phyloP scores from a whole-genome alignment of 2,329 filamentous ascomycete genomes.

The Phaeoacremonium minimum region DNA sequence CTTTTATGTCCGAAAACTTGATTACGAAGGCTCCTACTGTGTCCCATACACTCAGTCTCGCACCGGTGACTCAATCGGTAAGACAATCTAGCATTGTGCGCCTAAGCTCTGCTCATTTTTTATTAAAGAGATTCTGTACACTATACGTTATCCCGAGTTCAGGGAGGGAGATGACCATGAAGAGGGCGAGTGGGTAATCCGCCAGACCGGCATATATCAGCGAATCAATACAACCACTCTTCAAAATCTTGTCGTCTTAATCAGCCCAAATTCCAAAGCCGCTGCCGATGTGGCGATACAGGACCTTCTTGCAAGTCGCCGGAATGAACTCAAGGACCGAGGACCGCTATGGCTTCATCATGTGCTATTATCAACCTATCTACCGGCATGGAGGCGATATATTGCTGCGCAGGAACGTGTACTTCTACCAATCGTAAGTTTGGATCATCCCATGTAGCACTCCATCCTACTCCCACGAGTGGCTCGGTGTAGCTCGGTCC shows the following conservation, averaged over 20 bases:
- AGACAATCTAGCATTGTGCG: slow-evolving; percentile 1
- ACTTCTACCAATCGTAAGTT: slow-evolving; percentile 17
- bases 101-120: background rate
- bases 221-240: slow-evolving; percentile 13
- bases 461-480: too few relatives aligned
- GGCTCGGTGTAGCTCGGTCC: too few relatives aligned
- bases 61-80: slow-evolving; percentile 14
- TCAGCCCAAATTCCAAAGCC: slow-evolving; percentile 19
- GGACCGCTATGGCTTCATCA: slow-evolving; percentile 15
- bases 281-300: slow-evolving; percentile 12
- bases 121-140: slow-evolving; percentile 17
- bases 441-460: too few relatives aligned
- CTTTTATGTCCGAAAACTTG: slow-evolving; percentile 19
- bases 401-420: slow-evolving; percentile 15
- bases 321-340: background rate
- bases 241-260: slow-evolving; percentile 15
- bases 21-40: slow-evolving; percentile 18
- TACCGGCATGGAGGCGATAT: slow-evolving; percentile 18
- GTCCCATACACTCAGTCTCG: slow-evolving; percentile 15
- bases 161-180: slow-evolving; percentile 18
- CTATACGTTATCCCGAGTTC: slow-evolving; percentile 21
- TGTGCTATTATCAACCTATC: slow-evolving; percentile 15
- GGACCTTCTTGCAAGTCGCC: slow-evolving; percentile 4
- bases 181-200: slow-evolving; percentile 18
- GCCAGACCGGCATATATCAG: slow-evolving; percentile 21